These are phyloP conservation scores for Limtongia smithiae DNA, from an alignment of 805 yeast species.

Conservation along the genomic window DNA sequence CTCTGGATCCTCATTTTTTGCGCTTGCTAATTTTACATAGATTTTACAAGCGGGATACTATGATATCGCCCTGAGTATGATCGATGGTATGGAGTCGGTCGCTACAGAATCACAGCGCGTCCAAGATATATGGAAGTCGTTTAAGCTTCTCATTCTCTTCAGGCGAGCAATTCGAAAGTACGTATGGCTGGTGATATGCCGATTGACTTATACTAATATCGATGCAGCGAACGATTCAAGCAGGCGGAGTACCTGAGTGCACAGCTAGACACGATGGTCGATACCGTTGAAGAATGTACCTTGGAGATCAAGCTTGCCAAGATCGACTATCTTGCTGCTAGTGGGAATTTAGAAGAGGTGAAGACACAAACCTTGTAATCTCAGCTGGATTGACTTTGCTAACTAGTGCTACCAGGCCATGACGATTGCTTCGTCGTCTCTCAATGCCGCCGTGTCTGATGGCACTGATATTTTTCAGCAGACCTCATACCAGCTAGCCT, in stretches of 20 bases:
- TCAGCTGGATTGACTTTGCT: background rate
- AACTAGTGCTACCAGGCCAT: background rate
- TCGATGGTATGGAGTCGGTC: background rate
- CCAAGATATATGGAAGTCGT: constrained; percentile 11
- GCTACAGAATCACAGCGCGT: constrained; percentile 6
- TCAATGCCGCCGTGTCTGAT: background rate
- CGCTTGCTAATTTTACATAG: background rate
- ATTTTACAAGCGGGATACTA: constrained; percentile 1
- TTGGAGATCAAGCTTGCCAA: constrained; percentile 9
- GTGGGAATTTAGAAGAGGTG: constrained; percentile 4
- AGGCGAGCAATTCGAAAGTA: constrained; percentile 12
- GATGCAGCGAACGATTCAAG: constrained; percentile 1
- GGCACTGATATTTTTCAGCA: background rate
- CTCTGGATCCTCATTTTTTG: background rate
- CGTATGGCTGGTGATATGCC: background rate
- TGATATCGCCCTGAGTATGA: constrained; percentile 1
- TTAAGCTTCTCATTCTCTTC: constrained; percentile 6
- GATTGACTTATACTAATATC: background rate
- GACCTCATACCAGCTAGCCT: background rate
- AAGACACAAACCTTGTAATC: background rate
- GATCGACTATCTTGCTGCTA: constrained; percentile 3
- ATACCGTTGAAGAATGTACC: constrained; percentile 1
- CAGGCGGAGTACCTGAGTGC: background rate
- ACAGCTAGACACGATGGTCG: constrained; percentile 2
- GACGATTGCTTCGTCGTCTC: background rate